Evolutionary conservation across 2,329 filamentous ascomycete genomes (phyloP).

Genomic region (Fusarium solani-melongenae): DNA sequence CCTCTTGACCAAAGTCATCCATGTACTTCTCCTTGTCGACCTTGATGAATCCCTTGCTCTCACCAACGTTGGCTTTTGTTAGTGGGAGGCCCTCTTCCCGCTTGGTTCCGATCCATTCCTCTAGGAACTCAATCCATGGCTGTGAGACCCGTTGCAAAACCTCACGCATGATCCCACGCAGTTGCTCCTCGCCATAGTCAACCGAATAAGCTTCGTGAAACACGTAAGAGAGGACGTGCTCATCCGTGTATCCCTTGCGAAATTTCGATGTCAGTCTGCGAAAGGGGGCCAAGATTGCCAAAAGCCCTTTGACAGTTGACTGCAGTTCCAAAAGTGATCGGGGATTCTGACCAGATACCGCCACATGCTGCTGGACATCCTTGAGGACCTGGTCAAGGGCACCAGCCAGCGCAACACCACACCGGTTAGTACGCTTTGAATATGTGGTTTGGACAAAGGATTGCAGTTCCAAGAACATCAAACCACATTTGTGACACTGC

Average conservation of each 20-base stretch:
- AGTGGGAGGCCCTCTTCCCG: constrained; percentile 66
- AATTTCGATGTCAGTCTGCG: constrained; percentile 61
- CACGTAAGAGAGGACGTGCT: constrained; percentile 69
- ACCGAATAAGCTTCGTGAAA: constrained; percentile 71
- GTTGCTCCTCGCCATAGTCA: constrained; percentile 70
- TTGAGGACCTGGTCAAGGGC: constrained; percentile 61
- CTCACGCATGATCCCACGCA: constrained; percentile 74
- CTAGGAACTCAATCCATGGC: constrained; percentile 75
- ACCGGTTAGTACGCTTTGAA: constrained; percentile 55
- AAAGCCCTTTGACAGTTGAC: constrained; percentile 58
- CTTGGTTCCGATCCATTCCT: constrained; percentile 80
- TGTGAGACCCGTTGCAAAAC: constrained; percentile 71
- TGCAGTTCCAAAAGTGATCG: constrained; percentile 66
- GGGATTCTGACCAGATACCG: constrained; percentile 53
- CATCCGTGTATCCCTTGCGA: constrained; percentile 61
- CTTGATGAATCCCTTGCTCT: constrained; percentile 69
- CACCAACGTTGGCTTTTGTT: constrained; percentile 57
- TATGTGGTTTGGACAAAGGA: constrained; percentile 61
- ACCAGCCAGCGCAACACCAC: constrained; percentile 63
- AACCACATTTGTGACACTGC: constrained; percentile 60
- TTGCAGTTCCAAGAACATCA: constrained; percentile 58
- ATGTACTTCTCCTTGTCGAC: constrained; percentile 64
- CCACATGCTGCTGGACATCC: constrained; percentile 61
- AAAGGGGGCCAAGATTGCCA: constrained; percentile 63
- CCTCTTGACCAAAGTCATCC: constrained; percentile 69